A percentile compares a stretch with the other conserved stretches of the same genome.
Evolutionary conservation across 225 moss, liverwort and hornwort genomes (phyloP).

Genomic region (Pleurozium schreberi): DNA sequence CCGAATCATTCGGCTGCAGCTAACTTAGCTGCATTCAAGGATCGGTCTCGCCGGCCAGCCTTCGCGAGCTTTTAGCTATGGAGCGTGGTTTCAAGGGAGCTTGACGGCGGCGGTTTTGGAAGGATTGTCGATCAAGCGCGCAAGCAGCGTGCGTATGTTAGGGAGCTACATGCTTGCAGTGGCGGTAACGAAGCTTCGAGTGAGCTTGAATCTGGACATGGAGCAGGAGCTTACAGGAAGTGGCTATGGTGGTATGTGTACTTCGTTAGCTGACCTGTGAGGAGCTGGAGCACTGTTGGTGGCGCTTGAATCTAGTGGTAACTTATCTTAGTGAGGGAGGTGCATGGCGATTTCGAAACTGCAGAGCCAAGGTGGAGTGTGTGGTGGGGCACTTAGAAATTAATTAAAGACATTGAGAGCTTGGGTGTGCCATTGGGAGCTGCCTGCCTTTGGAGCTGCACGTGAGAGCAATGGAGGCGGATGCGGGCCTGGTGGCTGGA

Average conservation of each 20-base stretch:
- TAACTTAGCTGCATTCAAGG: not conserved
- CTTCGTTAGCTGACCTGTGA: not conserved
- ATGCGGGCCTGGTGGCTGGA: slow-evolving; percentile 83
- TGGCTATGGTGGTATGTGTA: not conserved
- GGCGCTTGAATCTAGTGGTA: not conserved
- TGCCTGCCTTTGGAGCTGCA: not conserved
- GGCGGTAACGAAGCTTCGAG: not conserved
- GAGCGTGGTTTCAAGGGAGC: not conserved
- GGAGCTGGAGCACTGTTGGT: no score
- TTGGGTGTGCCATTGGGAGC: not conserved
- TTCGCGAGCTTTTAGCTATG: not conserved
- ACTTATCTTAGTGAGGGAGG: not conserved
- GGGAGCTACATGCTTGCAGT: not conserved
- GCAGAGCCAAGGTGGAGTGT: not conserved
- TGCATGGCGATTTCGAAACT: slow-evolving; percentile 8
- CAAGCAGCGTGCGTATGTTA: not conserved
- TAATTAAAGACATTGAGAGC: not conserved
- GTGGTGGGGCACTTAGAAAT: not conserved
- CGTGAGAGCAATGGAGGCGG: slow-evolving; percentile 59
- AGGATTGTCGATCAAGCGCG: not conserved
- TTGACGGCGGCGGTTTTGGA: not conserved
- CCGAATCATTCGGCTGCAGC: not conserved
- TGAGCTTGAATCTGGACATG: slow-evolving; percentile 1
- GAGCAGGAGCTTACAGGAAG: slow-evolving; percentile 4
- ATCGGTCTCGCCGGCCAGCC: not conserved